These are phyloP conservation scores for Hanseniaspora nectarophila DNA, from an alignment of 805 yeast species.

Conservation along the genomic window DNA sequence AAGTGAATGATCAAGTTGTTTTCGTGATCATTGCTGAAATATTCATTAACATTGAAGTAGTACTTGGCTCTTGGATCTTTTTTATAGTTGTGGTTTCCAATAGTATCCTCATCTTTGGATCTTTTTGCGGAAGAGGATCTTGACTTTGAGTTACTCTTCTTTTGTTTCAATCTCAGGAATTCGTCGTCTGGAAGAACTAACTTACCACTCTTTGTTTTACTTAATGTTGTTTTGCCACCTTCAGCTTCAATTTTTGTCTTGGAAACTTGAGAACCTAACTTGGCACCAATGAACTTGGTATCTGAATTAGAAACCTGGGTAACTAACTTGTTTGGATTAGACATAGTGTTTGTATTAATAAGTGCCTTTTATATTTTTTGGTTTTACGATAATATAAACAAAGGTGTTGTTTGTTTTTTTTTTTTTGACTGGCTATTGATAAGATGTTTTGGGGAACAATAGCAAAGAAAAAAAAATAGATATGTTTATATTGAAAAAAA, in stretches of 20 bases:
- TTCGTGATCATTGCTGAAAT: constrained; percentile 13
- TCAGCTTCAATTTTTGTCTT: constrained; percentile 10
- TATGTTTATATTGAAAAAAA: too few relatives aligned
- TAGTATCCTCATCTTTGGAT: background rate
- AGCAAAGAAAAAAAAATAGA: too few relatives aligned
- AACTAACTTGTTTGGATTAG: constrained; percentile 10
- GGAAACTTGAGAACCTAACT: constrained; percentile 11
- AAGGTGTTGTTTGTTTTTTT: too few relatives aligned
- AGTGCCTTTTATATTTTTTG: background rate
- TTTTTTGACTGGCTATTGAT: too few relatives aligned
- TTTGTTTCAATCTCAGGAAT: background rate
- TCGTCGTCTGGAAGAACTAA: constrained; percentile 13
- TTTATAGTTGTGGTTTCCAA: background rate
- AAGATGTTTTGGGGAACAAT: too few relatives aligned
- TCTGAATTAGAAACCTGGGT: constrained; percentile 13
- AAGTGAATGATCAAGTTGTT: constrained; percentile 50
- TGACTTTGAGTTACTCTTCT: background rate
- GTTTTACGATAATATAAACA: too few relatives aligned
- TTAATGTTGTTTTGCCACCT: constrained; percentile 1
- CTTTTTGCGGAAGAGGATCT: constrained; percentile 1
- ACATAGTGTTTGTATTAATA: background rate
- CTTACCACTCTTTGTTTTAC: constrained; percentile 10
- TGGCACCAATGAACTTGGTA: constrained; percentile 9
- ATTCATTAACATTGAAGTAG: constrained; percentile 8
- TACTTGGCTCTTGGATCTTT: constrained; percentile 12